Conservation (phyloP, 345 rosid species). For the Pugionium dolabratum region DNA sequence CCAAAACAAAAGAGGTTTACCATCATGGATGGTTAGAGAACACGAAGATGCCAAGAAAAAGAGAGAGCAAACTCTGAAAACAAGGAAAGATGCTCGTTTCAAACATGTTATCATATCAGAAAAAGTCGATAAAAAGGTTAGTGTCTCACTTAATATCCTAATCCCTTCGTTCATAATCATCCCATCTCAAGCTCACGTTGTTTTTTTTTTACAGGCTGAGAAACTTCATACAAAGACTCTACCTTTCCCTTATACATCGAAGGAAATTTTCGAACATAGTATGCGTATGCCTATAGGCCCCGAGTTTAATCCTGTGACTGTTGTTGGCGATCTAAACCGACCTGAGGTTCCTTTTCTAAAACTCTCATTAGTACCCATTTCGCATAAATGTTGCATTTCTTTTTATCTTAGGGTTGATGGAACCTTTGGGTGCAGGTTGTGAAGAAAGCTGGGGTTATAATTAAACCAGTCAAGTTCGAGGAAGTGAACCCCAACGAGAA, state of each 20-base stretch:
- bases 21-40: constrained; percentile 76
- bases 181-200: constrained; percentile 18
- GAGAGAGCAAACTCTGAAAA: constrained; percentile 72
- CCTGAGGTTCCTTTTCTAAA: constrained; percentile 56
- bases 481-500: constrained; percentile 67
- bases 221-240: constrained; percentile 67
- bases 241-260: constrained; percentile 82
- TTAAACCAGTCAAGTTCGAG: constrained; percentile 73
- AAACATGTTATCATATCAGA: constrained; percentile 82
- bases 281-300: constrained; percentile 95
- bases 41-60: constrained; percentile 67
- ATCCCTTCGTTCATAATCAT: not conserved
- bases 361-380: constrained; percentile 4
- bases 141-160: constrained; percentile 8
- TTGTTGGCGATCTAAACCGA: constrained; percentile 65
- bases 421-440: constrained; percentile 56
- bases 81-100: constrained; percentile 79
- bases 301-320: constrained; percentile 78
- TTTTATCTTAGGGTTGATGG: constrained; percentile 3
- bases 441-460: constrained; percentile 72
- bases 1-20: constrained; percentile 77
- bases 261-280: constrained; percentile 78
- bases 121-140: constrained; percentile 82
- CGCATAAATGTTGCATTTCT: not conserved
- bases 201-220: constrained; percentile 57